Base-by-base conservation (phyloP, 345 rosid species). In the Brassica cretica region DNA sequence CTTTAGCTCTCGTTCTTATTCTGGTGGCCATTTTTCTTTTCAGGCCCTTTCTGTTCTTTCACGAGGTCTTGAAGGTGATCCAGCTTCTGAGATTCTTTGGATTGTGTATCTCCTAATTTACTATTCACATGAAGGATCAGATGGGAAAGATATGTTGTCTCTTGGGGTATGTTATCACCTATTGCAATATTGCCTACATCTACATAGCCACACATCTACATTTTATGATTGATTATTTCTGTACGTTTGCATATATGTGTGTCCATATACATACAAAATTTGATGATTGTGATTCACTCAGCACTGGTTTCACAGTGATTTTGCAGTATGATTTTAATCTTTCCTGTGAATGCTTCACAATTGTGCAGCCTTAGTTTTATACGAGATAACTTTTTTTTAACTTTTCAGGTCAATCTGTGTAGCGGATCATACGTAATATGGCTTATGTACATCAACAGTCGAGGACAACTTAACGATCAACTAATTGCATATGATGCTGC, bases 401-500 rank as follows among this genome's bases (percentile, higher is more conserved):
- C 69, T 76, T 81, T 86, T 83, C 94, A 95, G 99, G 97, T 91
- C 71, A 85, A 84, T 85, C 82, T 74, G 77, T 84, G 86, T 80
- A 87, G 79, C 76, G 70, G 83, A 77, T 95, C 96, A 8, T 95
- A 95, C 65, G 92, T 74, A 82, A 87, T 93, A 70, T 91, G 99
- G 98, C 91, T 95, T 64, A 82, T 91, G 87, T 91, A 89, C 87
- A 86, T 93, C 86, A 86, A 95, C 89, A 93, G 92, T 82, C 92
- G 93, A 37, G 79, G 71, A 55, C 87, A 84, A 67, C 88, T 95
- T 76, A 79, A 81, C 53, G 91, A 91, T 77, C 94, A 88, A 35
- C 65, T 95, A 70, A 80, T 1, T 77, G 97, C 98, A 51, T 93
- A 87, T 80, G 89, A 87, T 71, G 83, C 83, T 68, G 96, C 99